phyloP scores from a whole-genome alignment of 331 rosid species.

The Quercus tomentella region DNA sequence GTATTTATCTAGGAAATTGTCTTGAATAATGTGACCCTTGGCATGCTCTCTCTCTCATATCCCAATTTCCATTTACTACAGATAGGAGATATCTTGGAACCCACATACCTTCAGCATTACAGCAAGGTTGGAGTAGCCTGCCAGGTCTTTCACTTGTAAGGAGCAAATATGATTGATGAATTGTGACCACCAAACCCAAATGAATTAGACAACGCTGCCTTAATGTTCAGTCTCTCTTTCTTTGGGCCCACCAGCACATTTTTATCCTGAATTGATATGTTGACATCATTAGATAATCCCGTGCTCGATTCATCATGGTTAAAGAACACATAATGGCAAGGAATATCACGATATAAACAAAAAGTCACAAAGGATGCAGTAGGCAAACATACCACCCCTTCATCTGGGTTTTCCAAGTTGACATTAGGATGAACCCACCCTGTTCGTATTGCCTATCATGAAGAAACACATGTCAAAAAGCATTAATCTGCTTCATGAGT shows the following conservation, averaged over 20 bases:
- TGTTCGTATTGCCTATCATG: constrained; percentile 72
- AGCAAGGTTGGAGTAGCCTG: constrained; percentile 25
- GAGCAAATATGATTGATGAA: constrained; percentile 89
- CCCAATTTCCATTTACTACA: background rate
- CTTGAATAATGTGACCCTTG: background rate
- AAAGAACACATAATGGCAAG: background rate
- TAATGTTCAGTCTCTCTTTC: constrained; percentile 83
- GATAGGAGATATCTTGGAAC: background rate
- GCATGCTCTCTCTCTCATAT: background rate
- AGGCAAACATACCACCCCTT: constrained; percentile 66
- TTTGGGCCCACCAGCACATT: constrained; percentile 76
- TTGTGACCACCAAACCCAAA: constrained; percentile 99
- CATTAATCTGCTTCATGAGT: background rate
- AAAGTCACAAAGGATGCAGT: background rate
- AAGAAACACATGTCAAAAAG: constrained; percentile 16
- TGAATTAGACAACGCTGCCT: constrained; percentile 88
- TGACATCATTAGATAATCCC: constrained; percentile 19
- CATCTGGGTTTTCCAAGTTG: constrained; percentile 85
- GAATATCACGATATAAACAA: background rate
- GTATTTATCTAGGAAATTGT: background rate
- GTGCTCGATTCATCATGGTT: background rate
- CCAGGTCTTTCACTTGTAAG: constrained; percentile 48
- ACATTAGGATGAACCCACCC: constrained; percentile 99
- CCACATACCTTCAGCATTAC: constrained; percentile 30
- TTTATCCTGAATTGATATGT: constrained; percentile 45